Conservation (phyloP, 371 early-diverging fungal genomes). For the Actinomucor elegans region DNA sequence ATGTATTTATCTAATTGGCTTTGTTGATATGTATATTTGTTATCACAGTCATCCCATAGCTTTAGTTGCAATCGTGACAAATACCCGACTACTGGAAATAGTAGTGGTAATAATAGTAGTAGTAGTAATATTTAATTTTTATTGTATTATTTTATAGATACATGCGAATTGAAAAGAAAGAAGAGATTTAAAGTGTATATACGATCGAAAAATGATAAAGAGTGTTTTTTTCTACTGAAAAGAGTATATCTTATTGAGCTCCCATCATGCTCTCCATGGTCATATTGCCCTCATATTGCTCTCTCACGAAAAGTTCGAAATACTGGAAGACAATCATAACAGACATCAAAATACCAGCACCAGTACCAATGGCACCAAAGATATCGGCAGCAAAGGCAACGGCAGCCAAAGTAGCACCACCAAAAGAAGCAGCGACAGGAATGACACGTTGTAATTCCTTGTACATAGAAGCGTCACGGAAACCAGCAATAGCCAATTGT, state of each 20-base stretch:
- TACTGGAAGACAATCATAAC: constrained; percentile 99
- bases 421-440: constrained; percentile 94
- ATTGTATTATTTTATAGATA: constrained; percentile 5
- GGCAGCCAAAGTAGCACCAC: constrained; percentile 96
- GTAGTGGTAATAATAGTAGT: too few relatives aligned
- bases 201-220: not conserved
- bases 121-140: too few relatives aligned
- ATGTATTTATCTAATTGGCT: too few relatives aligned
- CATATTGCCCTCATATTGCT: constrained; percentile 78
- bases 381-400: constrained; percentile 96
- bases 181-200: too few relatives aligned
- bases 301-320: constrained; percentile 98
- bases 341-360: constrained; percentile 98
- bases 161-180: not conserved
- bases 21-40: too few relatives aligned
- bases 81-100: too few relatives aligned
- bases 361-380: constrained; percentile 94
- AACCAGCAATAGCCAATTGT: constrained; percentile 95
- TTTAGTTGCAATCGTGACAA: too few relatives aligned
- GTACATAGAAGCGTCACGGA: constrained; percentile 96
- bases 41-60: too few relatives aligned
- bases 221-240: not conserved
- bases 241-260: constrained; percentile 5
- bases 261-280: constrained; percentile 55
- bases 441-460: constrained; percentile 98